These are phyloP conservation scores for Leccinum variicolor DNA, from an alignment of 768 basidiomycete species.

Conservation along the genomic window DNA sequence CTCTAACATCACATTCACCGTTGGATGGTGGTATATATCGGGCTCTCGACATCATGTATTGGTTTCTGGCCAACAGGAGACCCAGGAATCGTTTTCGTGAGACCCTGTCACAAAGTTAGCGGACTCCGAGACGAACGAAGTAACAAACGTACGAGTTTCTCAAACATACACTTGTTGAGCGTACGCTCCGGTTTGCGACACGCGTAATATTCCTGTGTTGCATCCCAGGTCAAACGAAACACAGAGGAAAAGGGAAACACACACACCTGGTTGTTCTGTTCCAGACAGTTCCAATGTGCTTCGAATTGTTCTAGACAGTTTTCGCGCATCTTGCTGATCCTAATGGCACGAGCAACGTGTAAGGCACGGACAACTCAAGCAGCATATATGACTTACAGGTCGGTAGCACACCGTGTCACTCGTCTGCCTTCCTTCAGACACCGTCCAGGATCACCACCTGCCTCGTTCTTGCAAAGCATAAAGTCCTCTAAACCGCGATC, in stretches of 20 bases:
- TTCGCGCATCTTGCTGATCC: slow-evolving; percentile 91
- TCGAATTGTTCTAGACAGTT: slow-evolving; percentile 87
- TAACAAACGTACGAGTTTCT: slow-evolving; percentile 77
- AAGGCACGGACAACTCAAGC: background rate
- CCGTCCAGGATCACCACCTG: slow-evolving; percentile 75
- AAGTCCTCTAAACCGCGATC: slow-evolving; percentile 64
- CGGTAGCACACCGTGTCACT: slow-evolving; percentile 92
- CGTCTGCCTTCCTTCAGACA: slow-evolving; percentile 95
- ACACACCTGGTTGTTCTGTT: slow-evolving; percentile 89
- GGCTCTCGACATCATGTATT: slow-evolving; percentile 85
- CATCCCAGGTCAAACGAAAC: background rate
- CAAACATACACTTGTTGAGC: slow-evolving; percentile 93
- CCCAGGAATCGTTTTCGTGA: slow-evolving; percentile 89
- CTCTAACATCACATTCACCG: slow-evolving; percentile 49
- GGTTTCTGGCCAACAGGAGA: slow-evolving; percentile 75
- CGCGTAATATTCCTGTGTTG: slow-evolving; percentile 71
- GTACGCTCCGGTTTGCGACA: slow-evolving; percentile 88
- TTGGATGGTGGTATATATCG: slow-evolving; percentile 80
- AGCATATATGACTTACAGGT: slow-evolving; percentile 61
- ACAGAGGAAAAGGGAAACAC: background rate
- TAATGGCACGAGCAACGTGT: slow-evolving; percentile 30
- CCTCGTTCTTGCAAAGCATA: slow-evolving; percentile 97
- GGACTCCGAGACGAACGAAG: background rate
- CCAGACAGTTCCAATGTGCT: slow-evolving; percentile 91
- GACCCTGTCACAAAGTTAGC: slow-evolving; percentile 53